Evolutionary conservation across 2,329 filamentous ascomycete genomes (phyloP).

Genomic region (Fusarium fracticaudum): DNA sequence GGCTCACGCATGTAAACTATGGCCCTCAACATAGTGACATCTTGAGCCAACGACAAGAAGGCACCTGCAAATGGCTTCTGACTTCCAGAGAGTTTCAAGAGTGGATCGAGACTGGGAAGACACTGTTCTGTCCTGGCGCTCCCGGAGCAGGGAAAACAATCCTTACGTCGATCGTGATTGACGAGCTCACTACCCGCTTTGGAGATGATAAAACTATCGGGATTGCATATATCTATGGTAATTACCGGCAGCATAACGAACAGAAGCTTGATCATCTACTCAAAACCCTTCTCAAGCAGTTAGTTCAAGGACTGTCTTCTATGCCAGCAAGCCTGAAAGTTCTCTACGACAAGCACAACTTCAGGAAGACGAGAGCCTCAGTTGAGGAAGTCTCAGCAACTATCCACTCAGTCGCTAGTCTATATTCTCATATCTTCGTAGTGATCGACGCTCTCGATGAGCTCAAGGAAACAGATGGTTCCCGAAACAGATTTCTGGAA

Average conservation of each 20-base stretch:
- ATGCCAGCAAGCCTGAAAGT: background rate
- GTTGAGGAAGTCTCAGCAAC: background rate
- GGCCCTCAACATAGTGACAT: accelerated
- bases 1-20: background rate
- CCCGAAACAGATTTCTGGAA: background rate
- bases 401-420: background rate
- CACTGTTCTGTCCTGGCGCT: accelerated
- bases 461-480: background rate
- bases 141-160: background rate
- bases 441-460: background rate
- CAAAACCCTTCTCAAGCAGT: background rate
- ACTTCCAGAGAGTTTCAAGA: accelerated
- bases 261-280: background rate
- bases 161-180: accelerated
- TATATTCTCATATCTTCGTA: too few relatives aligned
- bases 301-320: background rate
- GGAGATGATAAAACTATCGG: accelerated
- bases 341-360: accelerated
- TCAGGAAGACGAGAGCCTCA: accelerated
- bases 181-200: background rate
- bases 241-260: background rate
- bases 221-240: background rate
- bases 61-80: accelerated
- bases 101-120: accelerated
- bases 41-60: background rate